Base-by-base conservation (phyloP, 148 eudicot species). In the Camellia granthamiana region DNA sequence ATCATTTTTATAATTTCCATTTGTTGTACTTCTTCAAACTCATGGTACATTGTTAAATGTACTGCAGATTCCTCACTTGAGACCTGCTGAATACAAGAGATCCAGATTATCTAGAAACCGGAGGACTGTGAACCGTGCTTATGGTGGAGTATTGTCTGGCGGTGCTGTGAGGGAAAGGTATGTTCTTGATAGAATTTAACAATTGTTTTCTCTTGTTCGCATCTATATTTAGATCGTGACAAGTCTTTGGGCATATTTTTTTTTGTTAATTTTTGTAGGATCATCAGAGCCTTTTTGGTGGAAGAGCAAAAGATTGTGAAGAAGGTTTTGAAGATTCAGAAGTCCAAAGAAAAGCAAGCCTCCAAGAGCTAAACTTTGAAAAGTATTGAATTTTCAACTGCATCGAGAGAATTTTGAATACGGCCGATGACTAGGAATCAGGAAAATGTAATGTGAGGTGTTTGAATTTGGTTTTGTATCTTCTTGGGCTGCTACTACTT, bases 221-320 rank as follows among this genome's bases (percentile, higher is more conserved):
- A 5, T 15, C 49, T 68, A 14, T 42, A 42, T 42, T 18, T 46
- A 44, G 13, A 5, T 49, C 3, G 52, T 9, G 0, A n/a, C 16
- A 10, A 14, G 7, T 70, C n/a, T 19, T 12, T 70, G 55, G 38
- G 58, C 41, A 3, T 68, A 42, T 30, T 30, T 30, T 23, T 3
- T 1, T 15, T 1, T 46, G n/a, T 38, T 64, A 4, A 30, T 30
- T 12, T 43, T 75, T 81, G 62, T 78, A 92, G 97, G 88, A 92
- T 92, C 84, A 88, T 92, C 1, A 83, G 97, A 82, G 97, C 97
- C 51, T 92, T 92, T 80, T 85, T 92, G 3, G 90, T 92, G 14
- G 97, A 92, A 80, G 97, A 92, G 82, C 97, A 92, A 54, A 92
- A 92, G 94, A 92, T 90, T 55, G 94, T 90, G 79, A 92, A 92